These are phyloP conservation scores for Blastomyces silverae DNA, from an alignment of 2,329 filamentous ascomycete genomes.

Conservation along the genomic window DNA sequence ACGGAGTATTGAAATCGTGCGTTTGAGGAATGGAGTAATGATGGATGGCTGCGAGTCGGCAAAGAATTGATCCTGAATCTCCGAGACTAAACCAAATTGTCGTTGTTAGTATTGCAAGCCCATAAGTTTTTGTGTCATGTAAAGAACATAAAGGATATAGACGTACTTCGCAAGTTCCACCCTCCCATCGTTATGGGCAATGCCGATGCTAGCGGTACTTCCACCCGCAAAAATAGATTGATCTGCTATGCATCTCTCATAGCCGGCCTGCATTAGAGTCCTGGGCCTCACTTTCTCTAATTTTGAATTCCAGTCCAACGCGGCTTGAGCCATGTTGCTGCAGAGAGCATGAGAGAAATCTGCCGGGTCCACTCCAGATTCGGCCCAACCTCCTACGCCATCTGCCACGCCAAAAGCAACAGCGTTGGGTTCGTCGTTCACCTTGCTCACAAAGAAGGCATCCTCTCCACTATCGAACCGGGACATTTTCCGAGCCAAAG, in stretches of 20 bases:
- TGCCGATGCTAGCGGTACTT: constrained; percentile 83
- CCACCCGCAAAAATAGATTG: constrained; percentile 69
- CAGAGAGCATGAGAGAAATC: constrained; percentile 94
- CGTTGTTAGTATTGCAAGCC: constrained; percentile 9
- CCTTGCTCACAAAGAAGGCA: constrained; percentile 81
- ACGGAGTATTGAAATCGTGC: constrained; percentile 96
- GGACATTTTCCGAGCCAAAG: constrained; percentile 54
- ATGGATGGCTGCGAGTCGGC: constrained; percentile 79
- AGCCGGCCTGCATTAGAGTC: constrained; percentile 72
- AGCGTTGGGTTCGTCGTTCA: constrained; percentile 52
- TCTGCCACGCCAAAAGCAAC: constrained; percentile 87
- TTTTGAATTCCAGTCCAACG: constrained; percentile 50
- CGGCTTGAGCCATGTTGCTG: constrained; percentile 79
- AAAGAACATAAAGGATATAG: not conserved
- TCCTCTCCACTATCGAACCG: constrained; percentile 83
- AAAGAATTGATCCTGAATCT: constrained; percentile 85
- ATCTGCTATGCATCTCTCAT: constrained; percentile 73
- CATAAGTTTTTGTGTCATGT: not conserved
- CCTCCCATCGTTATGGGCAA: constrained; percentile 64
- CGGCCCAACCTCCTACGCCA: constrained; percentile 90
- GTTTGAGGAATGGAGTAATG: constrained; percentile 79
- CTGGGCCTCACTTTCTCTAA: constrained; percentile 50
- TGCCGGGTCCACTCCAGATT: constrained; percentile 85
- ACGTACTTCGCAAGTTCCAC: constrained; percentile 75
- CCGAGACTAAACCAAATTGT: constrained; percentile 52